Conservation (phyloP, 2,329 filamentous ascomycete genomes). For the Alternaria tenuissima region DNA sequence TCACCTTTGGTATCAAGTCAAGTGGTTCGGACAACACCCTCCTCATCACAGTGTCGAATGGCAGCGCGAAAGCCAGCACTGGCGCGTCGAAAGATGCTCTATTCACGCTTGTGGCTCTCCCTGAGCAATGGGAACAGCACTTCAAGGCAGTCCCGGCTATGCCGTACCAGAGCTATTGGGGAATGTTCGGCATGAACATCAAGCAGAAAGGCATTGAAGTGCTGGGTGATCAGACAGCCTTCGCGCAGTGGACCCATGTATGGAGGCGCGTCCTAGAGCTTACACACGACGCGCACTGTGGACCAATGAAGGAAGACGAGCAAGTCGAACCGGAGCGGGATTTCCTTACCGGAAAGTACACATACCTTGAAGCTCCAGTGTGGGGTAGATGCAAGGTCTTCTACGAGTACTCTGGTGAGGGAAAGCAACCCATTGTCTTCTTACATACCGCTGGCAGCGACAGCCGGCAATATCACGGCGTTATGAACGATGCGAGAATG, state of each 20-base stretch:
- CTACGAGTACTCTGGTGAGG: slow-evolving; percentile 58
- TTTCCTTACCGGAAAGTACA: slow-evolving; percentile 58
- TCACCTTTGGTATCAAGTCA: slow-evolving; percentile 49
- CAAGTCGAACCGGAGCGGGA: slow-evolving; percentile 52
- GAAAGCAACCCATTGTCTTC: slow-evolving; percentile 57
- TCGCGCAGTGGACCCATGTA: slow-evolving; percentile 57
- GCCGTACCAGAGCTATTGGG: slow-evolving; percentile 58
- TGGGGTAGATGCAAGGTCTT: slow-evolving; percentile 62
- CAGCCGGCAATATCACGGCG: slow-evolving; percentile 60
- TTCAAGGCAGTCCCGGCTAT: slow-evolving; percentile 54
- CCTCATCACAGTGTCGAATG: slow-evolving; percentile 45
- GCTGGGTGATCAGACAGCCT: slow-evolving; percentile 56
- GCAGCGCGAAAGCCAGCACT: slow-evolving; percentile 36
- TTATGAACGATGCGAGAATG: slow-evolving; percentile 60
- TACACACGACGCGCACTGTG: slow-evolving; percentile 57
- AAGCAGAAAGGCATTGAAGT: slow-evolving; percentile 60
- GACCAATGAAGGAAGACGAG: slow-evolving; percentile 53
- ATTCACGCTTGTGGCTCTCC: slow-evolving; percentile 53
- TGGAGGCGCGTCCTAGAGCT: slow-evolving; percentile 60
- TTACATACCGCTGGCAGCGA: slow-evolving; percentile 59
- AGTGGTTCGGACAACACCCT: slow-evolving; percentile 44
- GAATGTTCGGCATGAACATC: slow-evolving; percentile 59
- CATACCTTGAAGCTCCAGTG: slow-evolving; percentile 56
- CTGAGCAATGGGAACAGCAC: slow-evolving; percentile 58
- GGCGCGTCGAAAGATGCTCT: slow-evolving; percentile 44